Base-by-base conservation (phyloP, 2,329 filamentous ascomycete species). In the Clonostachys chloroleuca region DNA sequence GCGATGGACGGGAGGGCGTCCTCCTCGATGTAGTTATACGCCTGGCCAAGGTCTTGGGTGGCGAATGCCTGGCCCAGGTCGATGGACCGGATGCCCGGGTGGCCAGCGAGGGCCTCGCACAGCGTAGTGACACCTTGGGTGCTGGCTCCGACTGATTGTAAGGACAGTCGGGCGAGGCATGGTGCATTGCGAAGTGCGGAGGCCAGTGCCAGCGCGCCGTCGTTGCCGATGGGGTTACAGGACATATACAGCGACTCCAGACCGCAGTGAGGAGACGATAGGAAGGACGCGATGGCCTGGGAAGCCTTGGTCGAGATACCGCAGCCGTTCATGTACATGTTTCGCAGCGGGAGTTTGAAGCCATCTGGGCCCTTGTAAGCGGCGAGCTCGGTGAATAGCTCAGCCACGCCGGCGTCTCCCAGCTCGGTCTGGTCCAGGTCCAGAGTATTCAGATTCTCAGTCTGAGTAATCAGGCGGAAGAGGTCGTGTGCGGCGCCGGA, bases 351-450 rank as follows among this genome's bases (percentile, higher is more conserved):
- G 5, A 68, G 53, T 43, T 53, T 55, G 37, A 42, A 47, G 9
- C 57, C 59, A 34, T 64, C 57, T 2, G 55, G 51, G 41, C 54
- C 53, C 18, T 64, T 44, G 43, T 64, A 57, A 12, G 49, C 51
- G 5, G 62, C 62, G 42, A 75, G 56, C 12, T 58, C 58, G 6
- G 51, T 54, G 57, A 78, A 78, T 2, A 78, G 57, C 34, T 62
- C 57, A 3, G 66, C 64, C 13, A 74, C 64, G 47, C 75, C 76
- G 8, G 54, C 63, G 48, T 78, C 69, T 4, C 74, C 69, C 5
- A 79, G 61, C 55, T 77, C 67, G 4, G 74, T 77, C 54, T 78
- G 73, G 51, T 79, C 75, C n/a, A 79, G 61, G 54, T 78, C 74
- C 34, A 80, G 58, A 34, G 75, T 77, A 20, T 71, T 65, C 36